A percentile compares a stretch with the other conserved stretches of the same genome.
These are phyloP conservation scores for Zygoascus flipseniorum DNA, from an alignment of 805 yeast genomes.

Conservation along the genomic window DNA sequence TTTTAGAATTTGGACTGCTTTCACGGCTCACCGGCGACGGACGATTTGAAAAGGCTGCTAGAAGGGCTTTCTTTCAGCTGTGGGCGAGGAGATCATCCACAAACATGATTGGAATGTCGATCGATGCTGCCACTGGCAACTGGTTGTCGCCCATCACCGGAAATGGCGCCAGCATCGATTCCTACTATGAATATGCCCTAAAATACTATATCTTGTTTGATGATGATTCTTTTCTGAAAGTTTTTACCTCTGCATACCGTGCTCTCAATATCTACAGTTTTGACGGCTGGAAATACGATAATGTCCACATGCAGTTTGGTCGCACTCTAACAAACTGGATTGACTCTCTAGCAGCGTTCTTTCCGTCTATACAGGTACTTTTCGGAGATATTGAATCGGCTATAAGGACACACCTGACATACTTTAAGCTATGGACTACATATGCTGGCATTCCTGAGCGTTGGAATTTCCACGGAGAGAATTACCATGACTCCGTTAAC, in stretches of 20 bases:
- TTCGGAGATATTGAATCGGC: conserved; percentile 71
- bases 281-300: conserved; percentile 44
- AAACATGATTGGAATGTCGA: conserved; percentile 69
- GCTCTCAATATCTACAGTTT: conserved; percentile 47
- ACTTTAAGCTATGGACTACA: conserved; percentile 67
- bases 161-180: conserved; percentile 85
- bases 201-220: conserved; percentile 69
- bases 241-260: conserved; percentile 48
- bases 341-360: conserved; percentile 80
- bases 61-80: conserved; percentile 53
- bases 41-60: conserved; percentile 54
- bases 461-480: conserved; percentile 38
- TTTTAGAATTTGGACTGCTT: conserved; percentile 69
- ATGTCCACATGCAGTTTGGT: conserved; percentile 51
- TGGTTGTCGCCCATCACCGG: conserved; percentile 64
- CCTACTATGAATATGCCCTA: conserved; percentile 81
- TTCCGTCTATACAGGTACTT: conserved; percentile 76
- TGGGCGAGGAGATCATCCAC: conserved; percentile 60
- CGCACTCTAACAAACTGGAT: conserved; percentile 54
- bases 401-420: conserved; percentile 48
- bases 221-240: conserved; percentile 39
- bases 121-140: conserved; percentile 48
- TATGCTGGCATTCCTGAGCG: conserved; percentile 84
- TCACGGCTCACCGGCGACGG: conserved; percentile 69
- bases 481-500: conserved; percentile 27